Evolutionary conservation across 2,329 filamentous ascomycete species (phyloP).

Genomic region (Cordyceps cateniannulata): DNA sequence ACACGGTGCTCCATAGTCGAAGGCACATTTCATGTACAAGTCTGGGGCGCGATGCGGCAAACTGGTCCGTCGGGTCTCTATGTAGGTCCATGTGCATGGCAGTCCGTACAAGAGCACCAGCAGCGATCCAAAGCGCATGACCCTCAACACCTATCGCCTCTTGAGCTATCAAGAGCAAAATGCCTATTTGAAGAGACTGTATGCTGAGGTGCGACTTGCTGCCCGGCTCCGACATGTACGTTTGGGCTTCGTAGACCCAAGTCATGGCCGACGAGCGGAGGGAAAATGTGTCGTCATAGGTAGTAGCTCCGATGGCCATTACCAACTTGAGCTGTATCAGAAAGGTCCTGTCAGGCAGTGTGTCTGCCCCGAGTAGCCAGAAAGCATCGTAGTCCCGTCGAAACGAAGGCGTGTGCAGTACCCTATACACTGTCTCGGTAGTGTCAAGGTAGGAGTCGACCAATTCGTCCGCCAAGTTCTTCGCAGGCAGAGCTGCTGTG

Average conservation of each 20-base stretch:
- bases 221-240: slow-evolving; percentile 45
- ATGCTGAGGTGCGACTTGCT: slow-evolving; percentile 46
- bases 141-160: slow-evolving; percentile 31
- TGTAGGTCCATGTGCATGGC: slow-evolving; percentile 47
- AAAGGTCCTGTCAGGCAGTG: slow-evolving; percentile 34
- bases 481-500: slow-evolving; percentile 39
- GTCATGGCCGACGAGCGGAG: slow-evolving; percentile 40
- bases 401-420: slow-evolving; percentile 47
- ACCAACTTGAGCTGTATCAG: slow-evolving; percentile 52
- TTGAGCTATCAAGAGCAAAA: slow-evolving; percentile 38
- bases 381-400: slow-evolving; percentile 40
- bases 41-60: slow-evolving; percentile 22
- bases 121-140: slow-evolving; percentile 41
- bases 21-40: slow-evolving; percentile 41
- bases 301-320: slow-evolving; percentile 49
- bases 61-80: slow-evolving; percentile 36
- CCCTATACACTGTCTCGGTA: slow-evolving; percentile 39
- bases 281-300: slow-evolving; percentile 44
- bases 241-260: slow-evolving; percentile 53
- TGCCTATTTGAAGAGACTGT: slow-evolving; percentile 40
- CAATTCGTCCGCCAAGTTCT: slow-evolving; percentile 39
- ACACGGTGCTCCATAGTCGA: slow-evolving; percentile 45
- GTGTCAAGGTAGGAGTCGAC: slow-evolving; percentile 43
- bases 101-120: slow-evolving; percentile 36
- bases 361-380: slow-evolving; percentile 37